Evolutionary conservation across 2,329 filamentous ascomycete genomes (phyloP).

Genomic region (Paradendryphiella salina): DNA sequence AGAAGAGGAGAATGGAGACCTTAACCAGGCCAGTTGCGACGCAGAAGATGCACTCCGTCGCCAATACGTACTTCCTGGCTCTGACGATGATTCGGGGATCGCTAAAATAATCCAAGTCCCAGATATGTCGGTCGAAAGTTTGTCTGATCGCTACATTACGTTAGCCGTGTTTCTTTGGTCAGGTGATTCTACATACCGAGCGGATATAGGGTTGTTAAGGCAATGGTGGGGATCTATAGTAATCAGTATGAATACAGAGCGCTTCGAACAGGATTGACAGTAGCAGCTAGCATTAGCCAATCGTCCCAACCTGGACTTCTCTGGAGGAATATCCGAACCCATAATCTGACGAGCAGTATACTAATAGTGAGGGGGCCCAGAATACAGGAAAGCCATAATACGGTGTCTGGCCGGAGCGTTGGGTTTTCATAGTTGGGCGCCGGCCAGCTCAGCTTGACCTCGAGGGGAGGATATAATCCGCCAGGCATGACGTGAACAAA

Average conservation of each 20-base stretch:
- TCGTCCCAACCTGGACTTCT: constrained; percentile 35
- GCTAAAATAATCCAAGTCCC: constrained; percentile 26
- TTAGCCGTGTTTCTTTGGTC: constrained; percentile 11
- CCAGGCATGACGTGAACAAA: constrained; percentile 32
- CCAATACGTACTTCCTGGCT: constrained; percentile 36
- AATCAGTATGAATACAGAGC: constrained; percentile 9
- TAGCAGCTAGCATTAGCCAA: constrained; percentile 35
- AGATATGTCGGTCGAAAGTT: constrained; percentile 34
- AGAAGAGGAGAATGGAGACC: constrained; percentile 42
- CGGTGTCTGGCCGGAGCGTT: constrained; percentile 23
- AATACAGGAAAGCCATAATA: constrained; percentile 25
- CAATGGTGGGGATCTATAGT: constrained; percentile 22
- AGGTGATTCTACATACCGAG: constrained; percentile 14
- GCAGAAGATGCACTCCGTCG: constrained; percentile 34
- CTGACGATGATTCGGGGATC: constrained; percentile 16
- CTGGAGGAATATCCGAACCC: constrained; percentile 36
- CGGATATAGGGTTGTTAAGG: constrained; percentile 26
- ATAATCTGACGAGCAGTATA: constrained; percentile 33
- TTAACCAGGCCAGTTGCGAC: constrained; percentile 37
- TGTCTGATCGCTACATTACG: constrained; percentile 15
- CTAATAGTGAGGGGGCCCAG: constrained; percentile 28
- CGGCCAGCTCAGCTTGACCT: constrained; percentile 32
- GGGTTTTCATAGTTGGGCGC: constrained; percentile 31
- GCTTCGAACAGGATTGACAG: constrained; percentile 18
- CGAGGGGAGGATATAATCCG: constrained; percentile 34